A percentile compares a stretch with the other conserved stretches of the same genome.
phyloP scores from a whole-genome alignment of 495 filamentous ascomycete genomes.

The Emericellopsis terricola region DNA sequence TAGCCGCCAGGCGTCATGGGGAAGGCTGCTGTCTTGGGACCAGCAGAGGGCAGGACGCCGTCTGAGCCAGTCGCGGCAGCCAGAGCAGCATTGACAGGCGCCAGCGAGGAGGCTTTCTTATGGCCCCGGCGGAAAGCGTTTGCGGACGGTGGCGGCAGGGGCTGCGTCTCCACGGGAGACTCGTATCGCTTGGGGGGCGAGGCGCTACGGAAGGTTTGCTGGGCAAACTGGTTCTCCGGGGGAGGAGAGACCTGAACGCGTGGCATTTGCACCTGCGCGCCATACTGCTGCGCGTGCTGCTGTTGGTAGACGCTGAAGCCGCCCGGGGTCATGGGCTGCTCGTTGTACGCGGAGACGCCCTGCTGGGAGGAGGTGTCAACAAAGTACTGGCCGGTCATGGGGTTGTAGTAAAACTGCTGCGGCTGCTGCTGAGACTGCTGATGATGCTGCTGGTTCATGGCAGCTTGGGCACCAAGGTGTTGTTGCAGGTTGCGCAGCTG shows the following conservation, averaged over 20 bases:
- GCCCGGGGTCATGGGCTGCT: constrained; percentile 3
- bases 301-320: constrained; percentile 6
- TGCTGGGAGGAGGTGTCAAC: constrained; percentile 26
- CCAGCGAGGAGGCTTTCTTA: constrained; percentile 75
- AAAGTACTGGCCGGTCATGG: constrained; percentile 58
- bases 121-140: constrained; percentile 84
- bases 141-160: constrained; percentile 61
- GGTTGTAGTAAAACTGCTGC: constrained; percentile 54
- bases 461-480: constrained; percentile 29
- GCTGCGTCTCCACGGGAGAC: constrained; percentile 44
- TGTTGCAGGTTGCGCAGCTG: constrained; percentile 32
- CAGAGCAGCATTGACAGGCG: constrained; percentile 39
- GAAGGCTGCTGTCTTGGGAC: constrained; percentile 60
- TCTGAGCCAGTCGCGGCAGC: constrained; percentile 28
- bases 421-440: constrained; percentile 14
- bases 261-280: constrained; percentile 13
- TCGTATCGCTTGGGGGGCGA: constrained; percentile 51
- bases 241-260: constrained; percentile 70
- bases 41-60: constrained; percentile 39
- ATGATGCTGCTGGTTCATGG: constrained; percentile 10
- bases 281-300: constrained; percentile 23
- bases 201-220: constrained; percentile 33
- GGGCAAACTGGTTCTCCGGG: constrained; percentile 25
- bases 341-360: neutral
- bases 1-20: constrained; percentile 80